Conservation (phyloP, 2,329 filamentous ascomycete genomes). For the Aureobasidium sp. region DNA sequence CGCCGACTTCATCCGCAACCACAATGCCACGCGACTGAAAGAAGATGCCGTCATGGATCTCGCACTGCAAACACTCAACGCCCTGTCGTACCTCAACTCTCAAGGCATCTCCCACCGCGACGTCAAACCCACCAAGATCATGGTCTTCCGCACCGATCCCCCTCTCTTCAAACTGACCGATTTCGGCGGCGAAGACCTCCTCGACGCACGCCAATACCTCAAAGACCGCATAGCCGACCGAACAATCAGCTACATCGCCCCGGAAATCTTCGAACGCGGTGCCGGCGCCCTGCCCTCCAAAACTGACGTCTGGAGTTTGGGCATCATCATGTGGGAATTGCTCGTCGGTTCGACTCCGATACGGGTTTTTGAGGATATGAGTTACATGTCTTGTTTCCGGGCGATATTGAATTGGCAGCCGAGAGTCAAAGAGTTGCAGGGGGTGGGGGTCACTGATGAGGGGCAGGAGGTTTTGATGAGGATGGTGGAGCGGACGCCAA, state of each 20-base stretch:
- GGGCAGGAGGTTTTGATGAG: slow-evolving; percentile 1
- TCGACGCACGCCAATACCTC: not conserved
- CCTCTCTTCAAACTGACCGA: slow-evolving; percentile 8
- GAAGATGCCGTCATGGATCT: slow-evolving; percentile 14
- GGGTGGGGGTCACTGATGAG: slow-evolving; percentile 1
- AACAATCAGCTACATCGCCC: slow-evolving; percentile 9
- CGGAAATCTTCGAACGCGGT: slow-evolving; percentile 8
- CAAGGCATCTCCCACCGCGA: slow-evolving; percentile 3
- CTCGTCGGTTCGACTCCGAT: slow-evolving; percentile 87
- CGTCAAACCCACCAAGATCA: slow-evolving; percentile 8
- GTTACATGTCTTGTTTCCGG: slow-evolving; percentile 12
- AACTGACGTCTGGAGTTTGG: slow-evolving; percentile 67
- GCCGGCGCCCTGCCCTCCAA: not conserved
- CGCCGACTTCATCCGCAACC: slow-evolving; percentile 1
- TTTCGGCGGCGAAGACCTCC: slow-evolving; percentile 1
- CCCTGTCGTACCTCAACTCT: not conserved
- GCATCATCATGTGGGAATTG: slow-evolving; percentile 99
- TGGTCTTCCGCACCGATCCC: slow-evolving; percentile 11
- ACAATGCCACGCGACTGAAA: slow-evolving; percentile 1
- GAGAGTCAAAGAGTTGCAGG: not conserved
- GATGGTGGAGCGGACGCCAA: slow-evolving; percentile 4
- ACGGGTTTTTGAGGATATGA: not conserved
- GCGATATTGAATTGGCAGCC: slow-evolving; percentile 13
- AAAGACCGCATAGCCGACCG: slow-evolving; percentile 3
- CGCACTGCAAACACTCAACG: slow-evolving; percentile 8